Evolutionary conservation across 805 yeast genomes (phyloP).

Genomic region (Pichia sporocuriosa): DNA sequence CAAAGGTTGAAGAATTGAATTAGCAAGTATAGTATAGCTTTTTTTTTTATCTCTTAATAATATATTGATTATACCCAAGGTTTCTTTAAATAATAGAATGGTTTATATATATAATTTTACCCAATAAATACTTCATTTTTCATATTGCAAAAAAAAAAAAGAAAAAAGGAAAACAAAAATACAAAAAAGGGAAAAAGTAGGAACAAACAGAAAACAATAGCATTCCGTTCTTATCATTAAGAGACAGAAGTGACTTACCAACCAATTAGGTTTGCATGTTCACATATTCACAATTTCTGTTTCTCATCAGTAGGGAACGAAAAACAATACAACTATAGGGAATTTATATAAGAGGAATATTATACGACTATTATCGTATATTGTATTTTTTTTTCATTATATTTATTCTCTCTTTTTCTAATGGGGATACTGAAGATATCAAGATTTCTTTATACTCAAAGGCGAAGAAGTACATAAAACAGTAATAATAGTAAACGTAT

Average conservation of each 20-base stretch:
- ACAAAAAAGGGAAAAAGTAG: background rate
- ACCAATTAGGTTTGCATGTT: too few species aligned
- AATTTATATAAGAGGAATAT: too few species aligned
- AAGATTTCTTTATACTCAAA: background rate
- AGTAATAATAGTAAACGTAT: too few species aligned
- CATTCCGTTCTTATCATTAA: constrained; percentile 8
- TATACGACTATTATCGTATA: too few species aligned
- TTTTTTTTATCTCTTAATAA: too few species aligned
- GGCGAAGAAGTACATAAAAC: constrained; percentile 10
- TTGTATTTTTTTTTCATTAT: background rate
- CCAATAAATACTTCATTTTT: background rate
- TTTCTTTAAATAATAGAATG: too few species aligned
- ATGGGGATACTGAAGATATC: constrained; percentile 2
- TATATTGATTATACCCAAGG: too few species aligned
- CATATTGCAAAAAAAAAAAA: too few species aligned
- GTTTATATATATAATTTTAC: background rate
- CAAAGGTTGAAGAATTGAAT: background rate
- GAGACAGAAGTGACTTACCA: background rate
- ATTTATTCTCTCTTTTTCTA: too few species aligned
- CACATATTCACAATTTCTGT: background rate
- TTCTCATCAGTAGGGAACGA: constrained; percentile 12
- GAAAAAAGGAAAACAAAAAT: background rate
- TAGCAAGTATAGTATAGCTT: too few species aligned
- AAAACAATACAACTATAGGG: background rate
- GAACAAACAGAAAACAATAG: background rate